Percentiles rank a stretch among this genome's conserved stretches.
Conservation (phyloP, 768 basidiomycete species). For the Suillus bovinus region DNA sequence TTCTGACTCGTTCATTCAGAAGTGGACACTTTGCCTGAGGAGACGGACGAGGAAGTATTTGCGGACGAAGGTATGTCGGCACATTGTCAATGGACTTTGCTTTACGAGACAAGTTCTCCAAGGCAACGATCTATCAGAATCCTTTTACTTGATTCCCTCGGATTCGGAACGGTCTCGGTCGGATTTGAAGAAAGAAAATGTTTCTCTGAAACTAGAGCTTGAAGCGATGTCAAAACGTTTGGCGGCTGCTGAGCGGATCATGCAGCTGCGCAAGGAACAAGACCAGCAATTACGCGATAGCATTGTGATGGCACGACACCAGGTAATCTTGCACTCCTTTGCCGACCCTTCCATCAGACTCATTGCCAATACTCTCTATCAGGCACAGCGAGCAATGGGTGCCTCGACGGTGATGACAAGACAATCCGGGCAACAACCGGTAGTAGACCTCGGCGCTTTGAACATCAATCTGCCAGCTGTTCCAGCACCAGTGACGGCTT, state of each 20-base stretch:
- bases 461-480: slow-evolving; percentile 57
- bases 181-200: slow-evolving; percentile 67
- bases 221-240: slow-evolving; percentile 58
- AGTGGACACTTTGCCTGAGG: slow-evolving; percentile 31
- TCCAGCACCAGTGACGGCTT: slow-evolving; percentile 48
- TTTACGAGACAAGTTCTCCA: slow-evolving; percentile 10
- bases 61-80: slow-evolving; percentile 57
- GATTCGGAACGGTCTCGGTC: slow-evolving; percentile 51
- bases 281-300: slow-evolving; percentile 79
- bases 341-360: background rate
- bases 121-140: slow-evolving; percentile 76
- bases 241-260: slow-evolving; percentile 56
- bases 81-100: background rate
- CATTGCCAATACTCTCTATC: slow-evolving; percentile 8
- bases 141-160: slow-evolving; percentile 74
- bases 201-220: slow-evolving; percentile 58
- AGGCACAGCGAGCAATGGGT: slow-evolving; percentile 84
- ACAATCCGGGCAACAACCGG: slow-evolving; percentile 34
- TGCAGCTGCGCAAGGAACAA: slow-evolving; percentile 75
- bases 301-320: slow-evolving; percentile 69
- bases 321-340: slow-evolving; percentile 41
- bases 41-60: slow-evolving; percentile 62
- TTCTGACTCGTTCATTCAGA: slow-evolving; percentile 14
- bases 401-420: slow-evolving; percentile 60
- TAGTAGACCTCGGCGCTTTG: slow-evolving; percentile 54